Base-by-base conservation (phyloP, 2,329 filamentous ascomycete genomes). In the Hypoxylon sp. region DNA sequence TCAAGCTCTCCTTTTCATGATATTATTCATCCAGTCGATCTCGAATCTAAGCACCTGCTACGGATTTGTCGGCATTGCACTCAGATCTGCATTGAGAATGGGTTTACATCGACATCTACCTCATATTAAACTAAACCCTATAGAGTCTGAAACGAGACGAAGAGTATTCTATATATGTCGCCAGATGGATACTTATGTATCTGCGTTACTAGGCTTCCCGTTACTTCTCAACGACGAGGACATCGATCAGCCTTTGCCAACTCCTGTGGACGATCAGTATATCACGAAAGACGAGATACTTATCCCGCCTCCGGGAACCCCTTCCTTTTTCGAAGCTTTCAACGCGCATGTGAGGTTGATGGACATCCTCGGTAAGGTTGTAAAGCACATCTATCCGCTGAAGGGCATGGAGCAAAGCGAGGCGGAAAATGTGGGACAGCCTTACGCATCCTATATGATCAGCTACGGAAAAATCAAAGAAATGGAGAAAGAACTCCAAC, bases 31-130 rank as follows among this genome's bases (percentile, higher is more conserved):
- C 0, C 92, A 96, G 73, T 88, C 90, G 2, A 92, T 92, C 1
- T 91, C 91, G 8, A 92, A 93, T 74, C 80, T 95, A 28, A 92
- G 89, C 74, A 91, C 89, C 8, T 95, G 92, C 75, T 95, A 95
- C 77, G 88, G 91, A 0, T 93, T 93, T 71, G 85, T 95, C 49
- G 92, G 92, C 5, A 91, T 95, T 71, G 92, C 91, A 1, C 81
- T 94, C 50, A 87, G 91, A 52, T 90, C 91, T 5, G 88, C 91
- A n/a, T 79, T 95, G 32, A 87, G 91, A 26, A 89, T 95, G 79
- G 92, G 92, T 6, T 81, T 95, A 24, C 92, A 96, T 76, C 89
- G 92, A 54, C 87, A 91, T 64, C 79, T 95, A 4, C 82, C 88
- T 11, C 87, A 90, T 49, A 84, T 87, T 58, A 84, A 84, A 59